Conservation (phyloP, 2,329 filamentous ascomycete genomes). For the Cytospora leucostoma region DNA sequence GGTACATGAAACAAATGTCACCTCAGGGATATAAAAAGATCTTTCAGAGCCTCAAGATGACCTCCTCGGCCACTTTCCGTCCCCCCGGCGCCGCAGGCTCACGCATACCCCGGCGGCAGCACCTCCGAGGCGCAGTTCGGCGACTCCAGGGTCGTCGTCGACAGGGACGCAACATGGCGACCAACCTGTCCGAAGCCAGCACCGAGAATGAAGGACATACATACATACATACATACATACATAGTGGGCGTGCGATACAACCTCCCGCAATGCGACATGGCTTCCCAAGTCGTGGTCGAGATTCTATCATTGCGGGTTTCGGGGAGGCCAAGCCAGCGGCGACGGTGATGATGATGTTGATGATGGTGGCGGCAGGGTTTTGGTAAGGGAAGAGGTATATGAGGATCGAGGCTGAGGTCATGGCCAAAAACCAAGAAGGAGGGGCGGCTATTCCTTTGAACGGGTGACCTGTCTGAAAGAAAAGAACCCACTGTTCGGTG, state of each 20-base stretch:
- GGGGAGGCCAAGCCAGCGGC: conserved; percentile 53
- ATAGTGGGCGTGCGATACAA: conserved; percentile 56
- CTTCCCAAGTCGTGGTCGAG: conserved; percentile 50
- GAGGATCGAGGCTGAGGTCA: conserved; percentile 43
- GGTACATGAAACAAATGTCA: background rate
- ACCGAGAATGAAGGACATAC: conserved; percentile 39
- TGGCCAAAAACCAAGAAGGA: conserved; percentile 30
- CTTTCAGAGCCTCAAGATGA: background rate
- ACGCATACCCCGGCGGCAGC: conserved; percentile 49
- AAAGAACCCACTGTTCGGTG: background rate
- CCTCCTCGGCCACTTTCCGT: background rate
- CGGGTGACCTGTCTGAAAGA: background rate
- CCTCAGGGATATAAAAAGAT: background rate
- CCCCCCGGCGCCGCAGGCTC: conserved; percentile 27
- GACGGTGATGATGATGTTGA: conserved; percentile 51
- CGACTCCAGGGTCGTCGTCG: conserved; percentile 55
- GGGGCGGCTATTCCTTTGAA: background rate
- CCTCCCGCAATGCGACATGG: conserved; percentile 47
- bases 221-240: conserved; percentile 30
- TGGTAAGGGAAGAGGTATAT: conserved; percentile 51
- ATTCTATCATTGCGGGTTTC: conserved; percentile 50
- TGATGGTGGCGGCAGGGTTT: conserved; percentile 49
- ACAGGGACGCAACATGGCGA: conserved; percentile 49
- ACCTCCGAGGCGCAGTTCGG: conserved; percentile 55
- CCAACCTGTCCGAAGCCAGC: conserved; percentile 47